Conservation (phyloP, 2,329 filamentous ascomycete species). For the Diplodia corticola region DNA sequence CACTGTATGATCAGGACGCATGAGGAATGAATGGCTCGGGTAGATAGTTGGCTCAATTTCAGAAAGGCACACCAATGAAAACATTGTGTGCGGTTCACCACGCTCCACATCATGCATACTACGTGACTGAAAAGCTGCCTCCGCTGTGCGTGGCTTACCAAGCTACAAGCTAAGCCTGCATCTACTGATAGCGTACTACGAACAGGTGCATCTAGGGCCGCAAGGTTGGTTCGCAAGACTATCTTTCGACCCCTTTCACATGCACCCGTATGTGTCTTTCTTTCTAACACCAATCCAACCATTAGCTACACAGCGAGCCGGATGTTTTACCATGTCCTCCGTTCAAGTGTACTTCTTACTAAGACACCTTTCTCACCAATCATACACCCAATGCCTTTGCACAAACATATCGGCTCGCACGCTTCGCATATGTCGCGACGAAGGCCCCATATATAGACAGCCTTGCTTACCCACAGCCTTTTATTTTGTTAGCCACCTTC, state of each 20-base stretch:
- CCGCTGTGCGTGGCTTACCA: background rate
- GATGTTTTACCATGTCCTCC: background rate
- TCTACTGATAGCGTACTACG: background rate
- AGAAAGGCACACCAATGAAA: background rate
- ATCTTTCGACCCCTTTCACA: background rate
- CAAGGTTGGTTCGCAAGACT: background rate
- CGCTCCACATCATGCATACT: too few species aligned
- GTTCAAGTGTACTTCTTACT: background rate
- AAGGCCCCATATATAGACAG: too few species aligned
- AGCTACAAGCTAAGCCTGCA: background rate
- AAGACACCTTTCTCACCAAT: background rate
- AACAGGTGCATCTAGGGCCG: background rate
- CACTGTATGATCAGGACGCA: constrained; percentile 7
- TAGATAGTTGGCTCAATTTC: background rate
- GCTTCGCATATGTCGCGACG: too few species aligned
- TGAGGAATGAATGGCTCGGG: background rate
- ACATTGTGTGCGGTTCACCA: too few species aligned
- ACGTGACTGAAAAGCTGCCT: too few species aligned
- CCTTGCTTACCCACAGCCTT: too few species aligned
- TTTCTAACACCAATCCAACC: background rate
- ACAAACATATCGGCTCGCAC: too few species aligned
- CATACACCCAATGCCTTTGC: too few species aligned
- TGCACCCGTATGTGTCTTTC: background rate
- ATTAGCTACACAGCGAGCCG: background rate
- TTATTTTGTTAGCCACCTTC: too few species aligned